These are phyloP conservation scores for Penicillium sp. DNA, from an alignment of 2,329 filamentous ascomycete genomes.

Conservation along the genomic window DNA sequence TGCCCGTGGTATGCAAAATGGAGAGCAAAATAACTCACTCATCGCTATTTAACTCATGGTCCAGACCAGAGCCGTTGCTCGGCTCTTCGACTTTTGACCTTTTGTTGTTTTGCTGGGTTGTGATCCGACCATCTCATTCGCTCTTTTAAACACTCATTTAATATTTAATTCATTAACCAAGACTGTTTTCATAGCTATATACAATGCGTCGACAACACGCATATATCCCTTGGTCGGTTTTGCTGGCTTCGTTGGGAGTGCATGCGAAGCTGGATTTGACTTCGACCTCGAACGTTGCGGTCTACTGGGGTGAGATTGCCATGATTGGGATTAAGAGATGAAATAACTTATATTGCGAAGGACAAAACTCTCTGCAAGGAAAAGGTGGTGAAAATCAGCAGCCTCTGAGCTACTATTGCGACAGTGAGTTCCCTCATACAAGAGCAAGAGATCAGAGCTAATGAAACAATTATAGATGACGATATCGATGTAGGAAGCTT, in stretches of 20 bases:
- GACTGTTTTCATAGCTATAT: not conserved
- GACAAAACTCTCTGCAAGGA: slow-evolving; percentile 58
- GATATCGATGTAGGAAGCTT: slow-evolving; percentile 16
- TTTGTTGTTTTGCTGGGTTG: slow-evolving; percentile 11
- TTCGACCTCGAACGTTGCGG: slow-evolving; percentile 52
- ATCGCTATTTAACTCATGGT: slow-evolving; percentile 15
- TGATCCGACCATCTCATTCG: slow-evolving; percentile 8
- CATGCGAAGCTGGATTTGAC: slow-evolving; percentile 42
- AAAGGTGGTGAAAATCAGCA: slow-evolving; percentile 47
- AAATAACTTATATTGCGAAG: slow-evolving; percentile 10
- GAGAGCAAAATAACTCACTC: slow-evolving; percentile 7
- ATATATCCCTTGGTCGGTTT: slow-evolving; percentile 23
- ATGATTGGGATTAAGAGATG: not conserved
- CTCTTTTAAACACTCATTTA: slow-evolving; percentile 8
- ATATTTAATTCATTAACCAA: slow-evolving; percentile 17
- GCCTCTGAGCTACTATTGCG: slow-evolving; percentile 54
- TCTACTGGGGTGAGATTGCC: slow-evolving; percentile 55
- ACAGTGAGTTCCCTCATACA: slow-evolving; percentile 41
- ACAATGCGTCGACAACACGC: slow-evolving; percentile 27
- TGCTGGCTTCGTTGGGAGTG: slow-evolving; percentile 30
- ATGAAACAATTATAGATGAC: slow-evolving; percentile 19
- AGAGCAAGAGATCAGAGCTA: slow-evolving; percentile 5
- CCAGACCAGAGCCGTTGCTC: not conserved
- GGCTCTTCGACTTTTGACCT: slow-evolving; percentile 3
- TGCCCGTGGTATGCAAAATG: slow-evolving; percentile 10